Conservation (phyloP, 2,329 filamentous ascomycete species). For the Rhexocercosporidium sp. region DNA sequence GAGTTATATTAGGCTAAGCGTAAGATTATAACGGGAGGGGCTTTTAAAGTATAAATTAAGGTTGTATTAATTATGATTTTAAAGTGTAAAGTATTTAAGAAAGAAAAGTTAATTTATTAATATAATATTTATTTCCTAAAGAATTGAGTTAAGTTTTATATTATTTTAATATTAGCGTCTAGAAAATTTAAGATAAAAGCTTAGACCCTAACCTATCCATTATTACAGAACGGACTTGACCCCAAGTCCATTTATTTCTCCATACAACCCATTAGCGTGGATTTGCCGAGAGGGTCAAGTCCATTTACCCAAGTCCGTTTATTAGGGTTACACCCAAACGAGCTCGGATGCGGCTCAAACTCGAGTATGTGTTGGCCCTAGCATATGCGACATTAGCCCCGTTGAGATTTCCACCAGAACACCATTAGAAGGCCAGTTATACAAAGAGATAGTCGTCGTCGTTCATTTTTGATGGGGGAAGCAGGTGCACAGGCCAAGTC, state of each 20-base stretch:
- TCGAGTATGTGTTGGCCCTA: constrained; percentile 17
- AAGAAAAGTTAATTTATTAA: too few relatives aligned
- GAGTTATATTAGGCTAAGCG: too few relatives aligned
- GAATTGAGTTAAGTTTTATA: too few relatives aligned
- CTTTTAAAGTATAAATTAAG: too few relatives aligned
- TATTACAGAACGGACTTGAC: too few relatives aligned
- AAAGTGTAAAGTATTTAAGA: too few relatives aligned
- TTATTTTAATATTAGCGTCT: too few relatives aligned
- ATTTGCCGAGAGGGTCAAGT: constrained; percentile 17
- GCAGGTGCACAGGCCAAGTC: constrained; percentile 17
- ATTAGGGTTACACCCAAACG: constrained; percentile 1
- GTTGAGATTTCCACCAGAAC: constrained; percentile 4
- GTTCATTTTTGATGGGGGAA: constrained; percentile 16
- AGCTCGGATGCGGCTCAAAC: constrained; percentile 17
- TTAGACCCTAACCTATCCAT: too few relatives aligned
- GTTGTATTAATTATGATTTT: too few relatives aligned
- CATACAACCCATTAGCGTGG: constrained; percentile 20
- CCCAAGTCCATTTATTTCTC: constrained; percentile 6
- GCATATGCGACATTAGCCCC: constrained; percentile 14
- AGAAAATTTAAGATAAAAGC: too few relatives aligned
- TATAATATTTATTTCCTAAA: too few relatives aligned
- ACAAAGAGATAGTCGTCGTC: background rate
- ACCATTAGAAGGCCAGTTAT: constrained; percentile 10
- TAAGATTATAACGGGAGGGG: too few relatives aligned
- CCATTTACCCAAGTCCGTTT: constrained; percentile 14